Conservation (phyloP, 805 yeast genomes). For the Sugiyamaella lignohabitans region DNA sequence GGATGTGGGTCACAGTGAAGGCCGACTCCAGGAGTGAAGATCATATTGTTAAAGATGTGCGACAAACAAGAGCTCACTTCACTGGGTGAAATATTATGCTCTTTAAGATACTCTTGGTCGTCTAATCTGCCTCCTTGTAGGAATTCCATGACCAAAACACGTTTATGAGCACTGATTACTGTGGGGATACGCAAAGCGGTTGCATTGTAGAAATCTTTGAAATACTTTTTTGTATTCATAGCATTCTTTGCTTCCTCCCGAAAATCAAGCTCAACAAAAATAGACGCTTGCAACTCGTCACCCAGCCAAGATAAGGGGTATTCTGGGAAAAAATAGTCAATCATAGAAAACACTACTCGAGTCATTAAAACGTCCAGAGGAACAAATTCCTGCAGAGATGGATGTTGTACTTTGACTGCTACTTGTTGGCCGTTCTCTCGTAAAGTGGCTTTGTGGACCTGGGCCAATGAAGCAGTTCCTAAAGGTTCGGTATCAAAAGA, state of each 20-base stretch:
- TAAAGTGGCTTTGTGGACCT: conserved; percentile 76
- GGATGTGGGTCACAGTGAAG: conserved; percentile 98
- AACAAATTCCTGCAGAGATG: conserved; percentile 75
- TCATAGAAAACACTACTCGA: conserved; percentile 60
- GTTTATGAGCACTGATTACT: conserved; percentile 54
- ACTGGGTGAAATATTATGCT: conserved; percentile 59
- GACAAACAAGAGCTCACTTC: conserved; percentile 81
- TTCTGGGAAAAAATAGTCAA: conserved; percentile 81
- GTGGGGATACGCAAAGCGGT: conserved; percentile 82
- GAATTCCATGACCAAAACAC: conserved; percentile 84
- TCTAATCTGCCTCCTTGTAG: conserved; percentile 80
- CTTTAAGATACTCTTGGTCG: conserved; percentile 56
- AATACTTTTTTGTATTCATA: conserved; percentile 57
- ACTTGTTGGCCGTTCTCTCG: conserved; percentile 58
- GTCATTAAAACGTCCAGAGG: conserved; percentile 85
- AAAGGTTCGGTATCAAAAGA: conserved; percentile 69
- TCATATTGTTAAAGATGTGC: conserved; percentile 90
- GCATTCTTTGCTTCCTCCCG: conserved; percentile 82
- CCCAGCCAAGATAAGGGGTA: conserved; percentile 94
- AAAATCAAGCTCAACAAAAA: conserved; percentile 87
- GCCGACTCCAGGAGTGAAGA: conserved; percentile 85
- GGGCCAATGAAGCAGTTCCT: conserved; percentile 95
- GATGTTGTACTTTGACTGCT: conserved; percentile 95
- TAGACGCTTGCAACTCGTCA: conserved; percentile 81
- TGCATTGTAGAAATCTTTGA: conserved; percentile 43